Conservation (phyloP, 2,329 filamentous ascomycete species). For the Penicillium sp. region DNA sequence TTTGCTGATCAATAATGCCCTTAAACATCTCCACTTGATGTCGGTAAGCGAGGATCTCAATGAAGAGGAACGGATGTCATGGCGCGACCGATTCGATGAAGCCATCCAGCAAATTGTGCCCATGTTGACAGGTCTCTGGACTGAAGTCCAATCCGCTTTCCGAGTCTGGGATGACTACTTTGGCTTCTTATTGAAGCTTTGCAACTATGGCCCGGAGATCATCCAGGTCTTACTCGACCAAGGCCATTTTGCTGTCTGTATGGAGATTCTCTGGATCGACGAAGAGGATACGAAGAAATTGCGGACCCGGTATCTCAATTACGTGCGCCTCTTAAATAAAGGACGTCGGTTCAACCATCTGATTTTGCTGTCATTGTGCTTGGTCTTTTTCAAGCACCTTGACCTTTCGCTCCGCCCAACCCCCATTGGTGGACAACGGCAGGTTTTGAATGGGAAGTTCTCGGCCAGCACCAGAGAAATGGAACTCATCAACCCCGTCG, state of each 20-base stretch:
- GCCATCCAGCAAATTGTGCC: conserved; percentile 38
- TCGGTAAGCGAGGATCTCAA: conserved; percentile 25
- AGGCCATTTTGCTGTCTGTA: conserved; percentile 58
- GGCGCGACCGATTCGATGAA: conserved; percentile 28
- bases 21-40: conserved; percentile 53
- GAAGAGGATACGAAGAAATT: conserved; percentile 49
- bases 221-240: conserved; percentile 58
- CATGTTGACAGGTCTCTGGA: conserved; percentile 59
- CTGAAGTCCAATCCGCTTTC: conserved; percentile 59
- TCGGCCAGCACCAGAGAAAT: conserved; percentile 36
- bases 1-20: conserved; percentile 52
- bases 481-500: conserved; percentile 34
- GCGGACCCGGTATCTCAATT: conserved; percentile 52
- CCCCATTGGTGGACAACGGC: conserved; percentile 25
- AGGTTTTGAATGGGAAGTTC: conserved; percentile 29
- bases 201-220: conserved; percentile 59
- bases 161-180: conserved; percentile 78
- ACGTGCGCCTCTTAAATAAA: conserved; percentile 45
- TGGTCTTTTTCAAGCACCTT: conserved; percentile 38
- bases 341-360: conserved; percentile 46
- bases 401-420: conserved; percentile 35
- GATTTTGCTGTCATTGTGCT: conserved; percentile 44
- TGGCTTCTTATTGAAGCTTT: conserved; percentile 65
- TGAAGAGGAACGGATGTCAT: conserved; percentile 25
- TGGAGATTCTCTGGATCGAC: conserved; percentile 64